Evolutionary conservation across 2,329 filamentous ascomycete species (phyloP).

Genomic region (Penicillium sp.): DNA sequence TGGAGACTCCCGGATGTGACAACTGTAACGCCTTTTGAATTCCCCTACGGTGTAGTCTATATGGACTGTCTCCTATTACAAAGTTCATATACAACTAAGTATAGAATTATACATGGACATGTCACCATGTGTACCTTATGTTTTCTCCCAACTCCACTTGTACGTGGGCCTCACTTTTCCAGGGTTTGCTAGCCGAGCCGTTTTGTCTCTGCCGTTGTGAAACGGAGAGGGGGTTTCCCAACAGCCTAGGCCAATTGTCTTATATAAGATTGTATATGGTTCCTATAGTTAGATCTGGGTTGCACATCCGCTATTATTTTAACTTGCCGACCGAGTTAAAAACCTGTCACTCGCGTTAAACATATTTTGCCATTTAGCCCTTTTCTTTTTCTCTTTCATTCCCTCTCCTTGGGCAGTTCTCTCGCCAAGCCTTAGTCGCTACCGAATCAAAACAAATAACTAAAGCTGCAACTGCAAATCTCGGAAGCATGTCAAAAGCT

Average conservation of each 20-base stretch:
- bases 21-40: neutral
- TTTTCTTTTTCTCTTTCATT: neutral
- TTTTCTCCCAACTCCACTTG: conserved; percentile 4
- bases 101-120: neutral
- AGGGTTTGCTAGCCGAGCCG: conserved; percentile 25
- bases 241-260: neutral
- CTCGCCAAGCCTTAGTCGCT: neutral
- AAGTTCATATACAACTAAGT: neutral
- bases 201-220: conserved; percentile 17
- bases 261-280: neutral
- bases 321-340: conserved; percentile 8
- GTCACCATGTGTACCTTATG: neutral
- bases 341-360: neutral
- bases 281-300: neutral
- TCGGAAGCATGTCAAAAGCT: conserved; percentile 1
- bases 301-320: conserved; percentile 14
- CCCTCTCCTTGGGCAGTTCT: neutral
- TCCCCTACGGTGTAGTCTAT: neutral
- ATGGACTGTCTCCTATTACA: neutral
- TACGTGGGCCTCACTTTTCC: conserved; percentile 9
- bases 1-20: conserved; percentile 2
- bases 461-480: neutral
- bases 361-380: neutral
- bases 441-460: neutral
- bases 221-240: conserved; percentile 5